Conservation (phyloP, 2,329 filamentous ascomycete species). For the Amylocarpus encephaloides region DNA sequence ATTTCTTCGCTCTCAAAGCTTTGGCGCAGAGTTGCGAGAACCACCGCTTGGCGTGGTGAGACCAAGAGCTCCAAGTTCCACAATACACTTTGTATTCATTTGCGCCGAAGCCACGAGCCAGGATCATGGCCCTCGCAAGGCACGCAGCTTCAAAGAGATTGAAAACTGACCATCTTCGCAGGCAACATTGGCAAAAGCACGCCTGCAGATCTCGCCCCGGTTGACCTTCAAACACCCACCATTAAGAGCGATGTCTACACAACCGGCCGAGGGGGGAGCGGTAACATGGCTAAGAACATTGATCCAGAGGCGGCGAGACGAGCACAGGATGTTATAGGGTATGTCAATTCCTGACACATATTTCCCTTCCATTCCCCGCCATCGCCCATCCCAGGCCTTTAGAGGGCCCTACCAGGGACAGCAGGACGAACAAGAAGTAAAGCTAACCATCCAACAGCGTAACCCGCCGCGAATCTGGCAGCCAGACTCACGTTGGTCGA, state of each 20-base stretch:
- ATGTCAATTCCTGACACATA: conserved; percentile 29
- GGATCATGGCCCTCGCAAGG: not conserved
- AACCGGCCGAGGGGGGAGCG: conserved; percentile 80
- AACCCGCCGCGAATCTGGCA: conserved; percentile 48
- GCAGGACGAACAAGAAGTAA: not conserved
- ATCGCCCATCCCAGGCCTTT: not conserved
- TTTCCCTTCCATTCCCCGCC: conserved; percentile 13
- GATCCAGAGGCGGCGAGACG: conserved; percentile 68
- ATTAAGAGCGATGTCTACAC: conserved; percentile 81
- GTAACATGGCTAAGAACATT: conserved; percentile 75
- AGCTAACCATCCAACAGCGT: conserved; percentile 8
- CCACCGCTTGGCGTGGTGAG: not conserved
- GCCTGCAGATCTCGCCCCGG: conserved; percentile 42
- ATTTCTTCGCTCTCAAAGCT: not conserved
- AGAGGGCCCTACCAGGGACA: too few species aligned
- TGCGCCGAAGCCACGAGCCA: not conserved
- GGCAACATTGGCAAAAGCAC: conserved; percentile 59
- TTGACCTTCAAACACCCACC: conserved; percentile 73
- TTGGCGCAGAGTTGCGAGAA: not conserved
- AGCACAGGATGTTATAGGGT: conserved; percentile 77
- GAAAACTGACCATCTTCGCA: not conserved
- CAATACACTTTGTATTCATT: too few species aligned
- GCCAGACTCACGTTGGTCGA: conserved; percentile 61
- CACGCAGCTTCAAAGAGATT: not conserved
- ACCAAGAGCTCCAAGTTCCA: too few species aligned